Conservation (phyloP, 2,329 filamentous ascomycete species). For the Microsporum audouinii region DNA sequence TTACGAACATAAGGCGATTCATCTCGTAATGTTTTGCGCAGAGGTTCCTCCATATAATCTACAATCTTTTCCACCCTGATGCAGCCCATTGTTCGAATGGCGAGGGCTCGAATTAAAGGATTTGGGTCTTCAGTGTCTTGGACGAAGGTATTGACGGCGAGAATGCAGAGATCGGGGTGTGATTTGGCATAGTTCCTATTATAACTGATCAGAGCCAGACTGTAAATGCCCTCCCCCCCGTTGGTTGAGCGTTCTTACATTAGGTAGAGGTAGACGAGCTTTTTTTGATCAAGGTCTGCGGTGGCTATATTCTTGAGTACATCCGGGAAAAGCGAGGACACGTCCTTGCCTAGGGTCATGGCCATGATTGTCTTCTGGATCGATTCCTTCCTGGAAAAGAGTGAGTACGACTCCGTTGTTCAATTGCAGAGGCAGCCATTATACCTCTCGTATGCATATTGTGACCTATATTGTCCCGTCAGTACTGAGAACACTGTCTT, state of each 20-base stretch:
- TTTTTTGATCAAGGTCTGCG: conserved; percentile 91
- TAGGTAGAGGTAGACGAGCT: conserved; percentile 94
- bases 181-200: conserved; percentile 97
- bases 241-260: conserved; percentile 50
- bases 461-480: conserved; percentile 50
- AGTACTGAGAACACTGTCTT: background rate
- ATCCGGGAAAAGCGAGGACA: conserved; percentile 91
- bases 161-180: conserved; percentile 93
- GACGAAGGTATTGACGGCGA: conserved; percentile 97
- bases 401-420: conserved; percentile 20
- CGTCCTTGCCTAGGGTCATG: conserved; percentile 98
- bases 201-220: background rate
- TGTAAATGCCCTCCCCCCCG: too few species aligned
- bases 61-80: conserved; percentile 99
- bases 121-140: conserved; percentile 99
- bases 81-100: conserved; percentile 96
- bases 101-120: conserved; percentile 83
- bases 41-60: conserved; percentile 97
- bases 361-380: conserved; percentile 99
- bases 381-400: conserved; percentile 63
- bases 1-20: conserved; percentile 98
- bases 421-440: conserved; percentile 3
- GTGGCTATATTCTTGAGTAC: conserved; percentile 99
- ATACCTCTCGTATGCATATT: conserved; percentile 92
- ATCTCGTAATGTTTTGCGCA: conserved; percentile 90